Percentiles rank a stretch among this genome's conserved stretches.
Conservation (phyloP, 768 basidiomycete genomes). For the Boletus reticulatus region DNA sequence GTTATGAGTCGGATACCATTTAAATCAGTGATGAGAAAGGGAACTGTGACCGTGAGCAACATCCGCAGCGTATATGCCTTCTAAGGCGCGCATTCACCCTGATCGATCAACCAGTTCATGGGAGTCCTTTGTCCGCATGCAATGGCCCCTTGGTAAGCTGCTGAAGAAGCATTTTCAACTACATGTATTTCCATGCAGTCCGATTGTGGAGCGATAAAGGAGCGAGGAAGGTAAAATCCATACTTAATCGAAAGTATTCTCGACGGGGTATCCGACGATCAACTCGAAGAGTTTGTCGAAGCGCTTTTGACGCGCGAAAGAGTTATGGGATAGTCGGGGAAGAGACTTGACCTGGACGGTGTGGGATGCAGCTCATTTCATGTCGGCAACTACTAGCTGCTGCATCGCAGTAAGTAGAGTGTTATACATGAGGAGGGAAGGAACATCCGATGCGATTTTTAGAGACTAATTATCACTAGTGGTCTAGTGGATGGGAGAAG, state of each 20-base stretch:
- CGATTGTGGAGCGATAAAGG: not conserved
- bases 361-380: slow-evolving; percentile 15
- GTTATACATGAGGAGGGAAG: too few species aligned
- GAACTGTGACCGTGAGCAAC: not conserved
- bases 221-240: not conserved
- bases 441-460: too few species aligned
- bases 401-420: too few species aligned
- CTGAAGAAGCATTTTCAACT: not conserved
- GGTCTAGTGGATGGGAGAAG: too few species aligned
- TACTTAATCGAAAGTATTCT: slow-evolving; percentile 4
- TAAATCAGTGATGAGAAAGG: too few species aligned
- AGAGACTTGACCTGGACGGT: slow-evolving; percentile 10
- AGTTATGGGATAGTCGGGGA: not conserved
- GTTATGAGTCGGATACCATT: too few species aligned
- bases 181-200: not conserved
- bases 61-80: not conserved
- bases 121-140: slow-evolving; percentile 18
- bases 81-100: not conserved
- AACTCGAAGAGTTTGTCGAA: slow-evolving; percentile 1
- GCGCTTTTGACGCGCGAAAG: not conserved
- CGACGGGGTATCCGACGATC: slow-evolving; percentile 9
- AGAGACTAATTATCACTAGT: too few species aligned
- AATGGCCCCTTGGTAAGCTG: slow-evolving; percentile 9
- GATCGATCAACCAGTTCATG: slow-evolving; percentile 13
- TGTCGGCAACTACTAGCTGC: not conserved